These are phyloP conservation scores for Magnusiomyces starmeri DNA, from an alignment of 1,139 yeast species.

Conservation along the genomic window DNA sequence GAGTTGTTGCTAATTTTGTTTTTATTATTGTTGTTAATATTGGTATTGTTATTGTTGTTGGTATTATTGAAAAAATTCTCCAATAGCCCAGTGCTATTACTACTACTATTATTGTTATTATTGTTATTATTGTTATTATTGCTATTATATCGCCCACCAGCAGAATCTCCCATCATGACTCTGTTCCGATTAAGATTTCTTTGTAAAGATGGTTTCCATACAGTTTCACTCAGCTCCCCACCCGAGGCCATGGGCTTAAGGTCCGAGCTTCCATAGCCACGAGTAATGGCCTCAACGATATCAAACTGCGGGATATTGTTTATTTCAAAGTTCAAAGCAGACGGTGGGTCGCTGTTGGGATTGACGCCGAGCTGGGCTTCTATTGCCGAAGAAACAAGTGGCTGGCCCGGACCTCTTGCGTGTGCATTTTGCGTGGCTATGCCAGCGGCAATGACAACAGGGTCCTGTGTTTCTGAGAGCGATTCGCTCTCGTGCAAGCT, in stretches of 20 bases:
- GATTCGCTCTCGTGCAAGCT: neutral
- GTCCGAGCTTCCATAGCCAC: neutral
- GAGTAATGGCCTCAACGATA: neutral
- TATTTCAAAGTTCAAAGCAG: neutral
- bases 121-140: neutral
- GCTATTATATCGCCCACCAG: neutral
- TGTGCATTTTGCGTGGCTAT: neutral
- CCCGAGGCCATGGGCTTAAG: slow-evolving; percentile 2
- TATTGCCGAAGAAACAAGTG: neutral
- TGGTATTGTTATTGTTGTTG: neutral
- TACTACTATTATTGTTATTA: neutral
- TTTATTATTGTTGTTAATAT: neutral
- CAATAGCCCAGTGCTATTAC: neutral
- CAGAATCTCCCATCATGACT: neutral
- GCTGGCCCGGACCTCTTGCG: neutral
- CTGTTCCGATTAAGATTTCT: slow-evolving; percentile 1
- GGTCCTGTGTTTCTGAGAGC: neutral
- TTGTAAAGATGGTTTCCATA: slow-evolving; percentile 1
- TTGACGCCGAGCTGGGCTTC: neutral
- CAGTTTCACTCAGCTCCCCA: neutral
- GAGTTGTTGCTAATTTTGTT: neutral
- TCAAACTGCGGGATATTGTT: neutral
- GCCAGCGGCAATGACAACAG: neutral
- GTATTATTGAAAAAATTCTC: neutral
- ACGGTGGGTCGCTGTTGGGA: neutral